Base-by-base conservation (phyloP, 495 filamentous ascomycete genomes). In the Pyronema domesticum region DNA sequence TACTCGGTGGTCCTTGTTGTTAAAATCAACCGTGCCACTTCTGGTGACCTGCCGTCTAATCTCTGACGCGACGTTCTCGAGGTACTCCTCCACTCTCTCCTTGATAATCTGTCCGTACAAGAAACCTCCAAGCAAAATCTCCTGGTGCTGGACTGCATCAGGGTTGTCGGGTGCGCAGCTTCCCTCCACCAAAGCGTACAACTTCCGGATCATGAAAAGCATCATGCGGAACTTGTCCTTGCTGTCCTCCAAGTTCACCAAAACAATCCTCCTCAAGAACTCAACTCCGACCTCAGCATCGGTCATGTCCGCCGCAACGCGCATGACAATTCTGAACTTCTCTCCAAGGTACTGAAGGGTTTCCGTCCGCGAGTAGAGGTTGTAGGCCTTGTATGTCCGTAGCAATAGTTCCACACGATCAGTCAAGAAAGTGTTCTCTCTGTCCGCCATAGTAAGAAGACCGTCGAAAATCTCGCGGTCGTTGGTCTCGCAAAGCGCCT, bases 71-170 rank as follows among this genome's bases (percentile, higher is more conserved):
- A 83, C 60, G 11, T 78, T 76, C 3, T 79, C 73, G 7, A 98
- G 73, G 69, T 85, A 85, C 63, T 95, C 89, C 52, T 96, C 89
- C 3, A 96, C 70, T 46, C 81, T 79, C 68, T 98, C 91, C 72
- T 98, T 98, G 56, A 98, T 68, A 35, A 98, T 83, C 85, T 86
- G 85, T 46, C 85, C 89, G 66, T 89, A 98, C 17, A 98, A 73
- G 60, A 91, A 94, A 3, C 89, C 89, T 58, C 87, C 86, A 3
- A 98, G 77, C 39, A 98, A 72, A 53, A 95, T 78, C 67, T 98
- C 91, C 63, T 96, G 91, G 63, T 86, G 89, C 53, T 89, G 87
- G 14, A 95, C 84, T 9, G 89, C 85, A 75, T 98, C 91, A 9
- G 91, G 89, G 65, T 98, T 95, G 68, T 98, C 91, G 15, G 83